These are phyloP conservation scores for Eucalyptus marginata DNA, from an alignment of 345 rosid species.

Conservation along the genomic window DNA sequence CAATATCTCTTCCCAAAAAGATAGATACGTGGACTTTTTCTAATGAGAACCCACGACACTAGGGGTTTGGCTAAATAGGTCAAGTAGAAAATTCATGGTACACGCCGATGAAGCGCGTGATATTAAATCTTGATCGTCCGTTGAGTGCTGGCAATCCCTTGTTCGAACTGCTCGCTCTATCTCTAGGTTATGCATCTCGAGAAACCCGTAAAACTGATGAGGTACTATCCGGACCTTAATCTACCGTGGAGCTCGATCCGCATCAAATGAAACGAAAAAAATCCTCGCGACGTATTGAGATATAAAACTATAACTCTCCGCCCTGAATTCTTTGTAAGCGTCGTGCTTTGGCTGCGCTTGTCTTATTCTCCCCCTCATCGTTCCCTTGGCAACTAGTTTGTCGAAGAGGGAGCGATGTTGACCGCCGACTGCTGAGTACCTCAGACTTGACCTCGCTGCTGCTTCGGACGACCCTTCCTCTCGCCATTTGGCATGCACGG, in stretches of 20 bases:
- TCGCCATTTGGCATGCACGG: neutral
- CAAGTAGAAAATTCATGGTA: neutral
- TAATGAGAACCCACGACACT: neutral
- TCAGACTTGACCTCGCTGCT: neutral
- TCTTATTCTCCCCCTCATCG: neutral
- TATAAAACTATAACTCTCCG: neutral
- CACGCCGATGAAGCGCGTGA: neutral
- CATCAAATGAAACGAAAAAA: neutral
- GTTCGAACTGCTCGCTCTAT: neutral
- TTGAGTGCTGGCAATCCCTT: neutral
- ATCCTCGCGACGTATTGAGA: no score
- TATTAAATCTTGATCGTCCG: neutral
- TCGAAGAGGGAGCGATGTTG: neutral
- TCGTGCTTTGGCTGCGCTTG: neutral
- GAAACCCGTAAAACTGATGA: neutral
- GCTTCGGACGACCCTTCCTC: neutral
- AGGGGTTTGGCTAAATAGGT: no score
- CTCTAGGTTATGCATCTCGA: neutral
- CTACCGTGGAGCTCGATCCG: neutral
- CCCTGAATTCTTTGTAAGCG: neutral
- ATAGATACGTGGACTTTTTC: neutral
- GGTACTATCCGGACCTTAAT: neutral
- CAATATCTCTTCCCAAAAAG: neutral
- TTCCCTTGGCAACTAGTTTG: neutral
- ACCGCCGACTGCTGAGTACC: neutral